Evolutionary conservation across 108 stramenopile genomes (phyloP).

Genomic region (Schizochytrium sp.): DNA sequence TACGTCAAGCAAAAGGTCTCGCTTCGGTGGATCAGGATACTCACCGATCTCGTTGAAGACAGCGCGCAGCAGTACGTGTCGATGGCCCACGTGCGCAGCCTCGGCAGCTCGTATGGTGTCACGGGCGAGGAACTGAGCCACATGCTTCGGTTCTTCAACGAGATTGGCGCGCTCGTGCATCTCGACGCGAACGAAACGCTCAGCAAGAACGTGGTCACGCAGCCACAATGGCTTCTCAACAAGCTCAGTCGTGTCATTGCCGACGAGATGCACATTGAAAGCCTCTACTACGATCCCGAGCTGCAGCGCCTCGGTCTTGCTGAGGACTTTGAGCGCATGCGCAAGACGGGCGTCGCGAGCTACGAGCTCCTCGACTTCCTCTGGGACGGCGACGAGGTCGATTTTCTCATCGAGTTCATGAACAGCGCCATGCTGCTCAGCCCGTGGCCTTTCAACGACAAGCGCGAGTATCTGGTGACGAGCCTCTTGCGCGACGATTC

Average conservation of each 20-base stretch:
- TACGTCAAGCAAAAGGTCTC: conserved; percentile 15
- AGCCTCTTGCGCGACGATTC: neutral
- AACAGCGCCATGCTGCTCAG: neutral
- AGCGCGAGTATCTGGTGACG: neutral
- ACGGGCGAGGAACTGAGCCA: neutral
- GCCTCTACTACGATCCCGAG: neutral
- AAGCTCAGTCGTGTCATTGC: neutral
- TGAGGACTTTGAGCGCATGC: neutral
- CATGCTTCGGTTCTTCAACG: neutral
- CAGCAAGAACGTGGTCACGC: neutral
- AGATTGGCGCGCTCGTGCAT: neutral
- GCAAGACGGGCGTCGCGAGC: neutral
- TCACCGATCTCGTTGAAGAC: neutral
- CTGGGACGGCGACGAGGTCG: neutral
- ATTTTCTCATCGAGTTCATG: neutral
- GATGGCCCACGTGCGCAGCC: neutral
- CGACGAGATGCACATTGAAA: neutral
- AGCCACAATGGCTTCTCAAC: conserved; percentile 11
- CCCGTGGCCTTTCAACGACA: neutral
- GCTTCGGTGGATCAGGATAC: neutral
- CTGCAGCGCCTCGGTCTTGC: neutral
- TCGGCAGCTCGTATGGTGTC: neutral
- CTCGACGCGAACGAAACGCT: neutral
- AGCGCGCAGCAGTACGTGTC: neutral
- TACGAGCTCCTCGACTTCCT: neutral